A percentile compares a stretch with the other conserved stretches of the same genome.
Conservation (phyloP, 2,329 filamentous ascomycete species). For the Davidsoniella neocaledoniae region DNA sequence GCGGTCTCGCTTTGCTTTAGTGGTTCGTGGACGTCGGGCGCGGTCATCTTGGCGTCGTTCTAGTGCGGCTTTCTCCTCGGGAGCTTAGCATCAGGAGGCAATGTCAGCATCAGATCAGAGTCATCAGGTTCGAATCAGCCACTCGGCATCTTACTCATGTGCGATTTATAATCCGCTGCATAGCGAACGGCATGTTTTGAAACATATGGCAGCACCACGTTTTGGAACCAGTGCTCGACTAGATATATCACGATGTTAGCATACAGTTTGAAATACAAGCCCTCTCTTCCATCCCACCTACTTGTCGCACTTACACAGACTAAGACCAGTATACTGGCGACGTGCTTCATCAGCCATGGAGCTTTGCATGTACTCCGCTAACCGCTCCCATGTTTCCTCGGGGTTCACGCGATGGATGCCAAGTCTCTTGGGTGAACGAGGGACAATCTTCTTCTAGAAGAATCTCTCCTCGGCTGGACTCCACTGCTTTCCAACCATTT, state of each 20-base stretch:
- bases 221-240: slow-evolving; percentile 13
- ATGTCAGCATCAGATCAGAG: not conserved
- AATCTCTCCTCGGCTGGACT: slow-evolving; percentile 28
- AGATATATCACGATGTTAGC: not conserved
- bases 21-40: slow-evolving; percentile 11
- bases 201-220: slow-evolving; percentile 10
- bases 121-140: not conserved
- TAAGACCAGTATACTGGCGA: slow-evolving; percentile 24
- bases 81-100: slow-evolving; percentile 2
- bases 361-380: slow-evolving; percentile 23
- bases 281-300: not conserved
- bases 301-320: slow-evolving; percentile 22
- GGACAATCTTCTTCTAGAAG: slow-evolving; percentile 29
- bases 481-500: slow-evolving; percentile 36
- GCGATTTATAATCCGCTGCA: slow-evolving; percentile 11
- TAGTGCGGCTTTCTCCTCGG: slow-evolving; percentile 10
- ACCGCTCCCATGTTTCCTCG: slow-evolving; percentile 21
- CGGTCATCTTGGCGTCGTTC: slow-evolving; percentile 12
- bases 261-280: not conserved
- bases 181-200: slow-evolving; percentile 12
- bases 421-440: slow-evolving; percentile 21
- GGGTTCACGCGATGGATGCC: slow-evolving; percentile 16
- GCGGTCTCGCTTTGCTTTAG: slow-evolving; percentile 12
- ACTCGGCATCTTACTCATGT: slow-evolving; percentile 9
- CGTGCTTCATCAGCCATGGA: slow-evolving; percentile 21